A percentile compares a stretch with the other conserved stretches of the same genome.
Conservation (phyloP, 139 green algal species). For the Asterochloris sp. region DNA sequence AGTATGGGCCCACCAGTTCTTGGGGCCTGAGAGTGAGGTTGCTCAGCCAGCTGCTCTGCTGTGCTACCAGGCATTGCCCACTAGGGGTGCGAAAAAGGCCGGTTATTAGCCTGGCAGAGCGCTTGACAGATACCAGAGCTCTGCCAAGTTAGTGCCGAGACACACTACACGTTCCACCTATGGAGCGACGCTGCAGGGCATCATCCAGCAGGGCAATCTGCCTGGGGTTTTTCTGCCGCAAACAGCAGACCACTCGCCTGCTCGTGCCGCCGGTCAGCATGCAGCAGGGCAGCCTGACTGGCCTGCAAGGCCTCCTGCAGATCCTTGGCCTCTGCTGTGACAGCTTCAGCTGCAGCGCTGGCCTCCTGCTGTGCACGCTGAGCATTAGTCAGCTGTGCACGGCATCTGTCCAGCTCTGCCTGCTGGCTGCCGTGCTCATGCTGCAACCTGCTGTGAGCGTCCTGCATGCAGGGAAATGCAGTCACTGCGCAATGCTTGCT, state of each 20-base stretch:
- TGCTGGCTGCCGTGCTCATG: neutral
- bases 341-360: neutral
- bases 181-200: neutral
- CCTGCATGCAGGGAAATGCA: no score
- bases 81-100: neutral
- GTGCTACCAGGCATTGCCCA: neutral
- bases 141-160: no score
- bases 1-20: neutral
- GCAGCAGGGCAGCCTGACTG: neutral
- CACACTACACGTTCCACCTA: no score
- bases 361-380: slow-evolving; percentile 9
- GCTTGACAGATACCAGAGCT: neutral
- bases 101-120: neutral
- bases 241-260: neutral
- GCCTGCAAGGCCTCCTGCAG: neutral
- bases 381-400: slow-evolving; percentile 12
- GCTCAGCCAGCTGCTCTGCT: neutral
- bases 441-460: neutral
- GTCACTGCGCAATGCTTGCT: no score
- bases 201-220: neutral
- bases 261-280: slow-evolving; percentile 7
- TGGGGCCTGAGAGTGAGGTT: neutral
- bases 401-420: neutral
- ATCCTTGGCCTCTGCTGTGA: neutral
- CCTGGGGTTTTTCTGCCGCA: neutral